Conservation (phyloP, 345 rosid genomes). For the Bruguiera sexangula region DNA sequence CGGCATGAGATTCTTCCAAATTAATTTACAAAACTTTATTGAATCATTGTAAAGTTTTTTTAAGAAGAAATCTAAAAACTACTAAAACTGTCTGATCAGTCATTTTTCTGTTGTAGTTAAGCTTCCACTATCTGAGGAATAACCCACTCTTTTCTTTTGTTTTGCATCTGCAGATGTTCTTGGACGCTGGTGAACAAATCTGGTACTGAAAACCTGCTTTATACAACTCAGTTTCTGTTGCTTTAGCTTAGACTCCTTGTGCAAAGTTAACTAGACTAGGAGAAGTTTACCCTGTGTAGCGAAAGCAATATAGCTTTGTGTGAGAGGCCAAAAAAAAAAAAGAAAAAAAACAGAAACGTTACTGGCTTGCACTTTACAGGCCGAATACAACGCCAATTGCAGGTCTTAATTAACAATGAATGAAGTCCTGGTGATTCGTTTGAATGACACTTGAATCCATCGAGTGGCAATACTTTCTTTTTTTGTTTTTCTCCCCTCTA, state of each 20-base stretch:
- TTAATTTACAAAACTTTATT: neutral
- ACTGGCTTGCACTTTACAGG: neutral
- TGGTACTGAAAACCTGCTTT: neutral
- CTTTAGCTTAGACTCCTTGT: constrained; percentile 5
- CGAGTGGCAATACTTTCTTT: neutral
- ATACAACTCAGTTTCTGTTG: neutral
- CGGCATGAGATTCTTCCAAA: neutral
- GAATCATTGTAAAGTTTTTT: neutral
- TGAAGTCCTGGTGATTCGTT: neutral
- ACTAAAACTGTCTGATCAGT: neutral
- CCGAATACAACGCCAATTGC: neutral
- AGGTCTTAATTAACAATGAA: neutral
- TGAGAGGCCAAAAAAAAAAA: neutral
- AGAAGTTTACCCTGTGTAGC: constrained; percentile 10
- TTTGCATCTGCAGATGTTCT: constrained; percentile 31
- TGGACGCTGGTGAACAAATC: constrained; percentile 1
- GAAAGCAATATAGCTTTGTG: constrained; percentile 2
- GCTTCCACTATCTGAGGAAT: neutral
- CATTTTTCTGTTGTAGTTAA: neutral
- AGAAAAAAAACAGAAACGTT: neutral
- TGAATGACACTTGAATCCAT: neutral
- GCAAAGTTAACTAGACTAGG: constrained; percentile 11
- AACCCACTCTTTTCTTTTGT: neutral
- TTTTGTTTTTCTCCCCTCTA: neutral
- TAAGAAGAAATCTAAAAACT: neutral